Percentiles rank a stretch among this genome's conserved stretches.
These are phyloP conservation scores for Pseudozyma sp. DNA, from an alignment of 1,284 basidiomycete genomes.

Conservation along the genomic window DNA sequence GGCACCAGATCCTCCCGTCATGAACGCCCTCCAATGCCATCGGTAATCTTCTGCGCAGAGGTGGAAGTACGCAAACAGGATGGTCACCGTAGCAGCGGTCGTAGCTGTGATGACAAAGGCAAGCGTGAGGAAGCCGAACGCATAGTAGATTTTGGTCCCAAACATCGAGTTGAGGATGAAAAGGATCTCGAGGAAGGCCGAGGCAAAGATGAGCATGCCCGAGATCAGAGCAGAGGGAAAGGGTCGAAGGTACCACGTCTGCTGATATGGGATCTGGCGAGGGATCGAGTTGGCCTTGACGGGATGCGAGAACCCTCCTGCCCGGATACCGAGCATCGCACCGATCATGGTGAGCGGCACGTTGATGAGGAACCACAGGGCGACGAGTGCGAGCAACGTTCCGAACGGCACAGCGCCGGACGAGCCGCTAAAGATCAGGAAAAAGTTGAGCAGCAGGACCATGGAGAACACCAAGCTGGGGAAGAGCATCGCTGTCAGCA, in stretches of 20 bases:
- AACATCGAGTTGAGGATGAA: constrained; percentile 93
- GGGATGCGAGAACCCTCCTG: constrained; percentile 86
- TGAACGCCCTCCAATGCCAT: constrained; percentile 97
- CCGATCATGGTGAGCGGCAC: constrained; percentile 77
- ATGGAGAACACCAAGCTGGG: constrained; percentile 76
- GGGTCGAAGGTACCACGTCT: constrained; percentile 67
- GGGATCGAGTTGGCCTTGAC: constrained; percentile 93
- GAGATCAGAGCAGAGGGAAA: constrained; percentile 83
- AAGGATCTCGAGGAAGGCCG: constrained; percentile 94
- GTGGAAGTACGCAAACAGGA: constrained; percentile 76
- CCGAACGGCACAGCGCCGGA: constrained; percentile 97
- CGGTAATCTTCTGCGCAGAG: constrained; percentile 96
- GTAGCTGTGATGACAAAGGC: constrained; percentile 86
- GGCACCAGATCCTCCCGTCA: constrained; percentile 91
- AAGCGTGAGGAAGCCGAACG: constrained; percentile 84
- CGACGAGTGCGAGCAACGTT: constrained; percentile 85
- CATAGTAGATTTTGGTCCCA: constrained; percentile 79
- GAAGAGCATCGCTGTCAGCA: constrained; percentile 86
- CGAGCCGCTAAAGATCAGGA: constrained; percentile 81
- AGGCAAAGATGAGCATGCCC: constrained; percentile 93
- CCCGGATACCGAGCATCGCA: constrained; percentile 80
- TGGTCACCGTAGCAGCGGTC: constrained; percentile 63
- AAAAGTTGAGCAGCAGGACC: constrained; percentile 64
- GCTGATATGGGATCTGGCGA: constrained; percentile 69
- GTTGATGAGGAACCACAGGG: constrained; percentile 96